Evolutionary conservation across 2,329 filamentous ascomycete genomes (phyloP), one percentile per base, ranked within the genome.

Genomic region (Fusarium sarcochroum): DNA sequence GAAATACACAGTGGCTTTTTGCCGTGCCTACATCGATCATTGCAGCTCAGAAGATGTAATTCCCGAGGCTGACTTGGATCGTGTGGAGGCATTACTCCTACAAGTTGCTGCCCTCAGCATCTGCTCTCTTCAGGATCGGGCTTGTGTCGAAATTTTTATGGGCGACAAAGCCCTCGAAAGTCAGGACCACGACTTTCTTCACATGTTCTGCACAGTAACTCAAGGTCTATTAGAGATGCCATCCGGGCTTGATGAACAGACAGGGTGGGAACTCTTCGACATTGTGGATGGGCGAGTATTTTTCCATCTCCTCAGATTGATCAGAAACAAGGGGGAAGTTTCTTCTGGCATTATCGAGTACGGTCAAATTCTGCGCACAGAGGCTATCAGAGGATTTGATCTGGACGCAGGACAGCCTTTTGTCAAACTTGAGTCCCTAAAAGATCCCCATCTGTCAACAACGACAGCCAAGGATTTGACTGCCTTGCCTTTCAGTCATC

Each of bases 401-500:
- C 5, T 18, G 8, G n/a, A 34, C 17, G 7, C 7, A 17, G 11
- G 18, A 23, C 14, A 47, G n/a, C 18, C 41, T 9, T 25, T 35
- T 45, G 32, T n/a, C 14, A 38, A 30, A 34, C 41, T 38, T 13
- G 21, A n/a, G n/a, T 6, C 17, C 20, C n/a, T 14, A 8, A 17
- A 60, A 34, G 13, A 38, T 30, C 15, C 23, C 25, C 10, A 14
- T 27, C 32, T 14, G 27, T n/a, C 34, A 20, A 14, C 20, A 18
- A 38, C 42, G 17, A 8, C 37, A 9, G 6, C 15, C 27, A 23
- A 67, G 20, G 49, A 67, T 10, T 55, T 75, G 7, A 55, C 69
- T 10, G 79, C 86, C 6, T 75, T 87, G 1, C 74, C 82, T 0
- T 88, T 87, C 67, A 81, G 73, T 3, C 84, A 87, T 41, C 78